Percentiles rank a stretch among this genome's conserved stretches.
Evolutionary conservation across 2,329 filamentous ascomycete genomes (phyloP).

Genomic region (Alternaria novae-zelandiae): DNA sequence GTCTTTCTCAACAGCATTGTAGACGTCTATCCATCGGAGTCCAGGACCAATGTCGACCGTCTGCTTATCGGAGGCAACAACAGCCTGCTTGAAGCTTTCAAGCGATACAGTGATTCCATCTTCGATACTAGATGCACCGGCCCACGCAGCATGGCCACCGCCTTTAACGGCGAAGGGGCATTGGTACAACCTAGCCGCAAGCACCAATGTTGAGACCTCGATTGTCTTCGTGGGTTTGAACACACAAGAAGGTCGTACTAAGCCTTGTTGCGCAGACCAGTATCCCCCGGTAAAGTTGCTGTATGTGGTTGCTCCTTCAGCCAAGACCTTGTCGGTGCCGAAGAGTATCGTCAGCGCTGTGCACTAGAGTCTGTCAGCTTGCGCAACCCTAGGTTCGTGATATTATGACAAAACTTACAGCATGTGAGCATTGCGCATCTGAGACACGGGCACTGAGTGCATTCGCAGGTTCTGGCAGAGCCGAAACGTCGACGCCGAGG

Average conservation of each 20-base stretch:
- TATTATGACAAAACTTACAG: neutral
- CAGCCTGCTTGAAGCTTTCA: conserved; percentile 34
- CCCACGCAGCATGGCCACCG: conserved; percentile 51
- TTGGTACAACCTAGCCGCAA: conserved; percentile 20
- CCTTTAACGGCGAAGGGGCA: conserved; percentile 52
- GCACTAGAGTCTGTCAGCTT: conserved; percentile 14
- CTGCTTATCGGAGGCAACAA: conserved; percentile 30
- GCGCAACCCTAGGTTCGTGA: too few relatives aligned
- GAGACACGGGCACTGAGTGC: neutral
- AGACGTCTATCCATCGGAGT: conserved; percentile 37
- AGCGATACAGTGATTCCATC: conserved; percentile 54
- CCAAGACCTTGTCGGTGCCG: conserved; percentile 13
- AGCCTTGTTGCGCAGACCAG: conserved; percentile 34
- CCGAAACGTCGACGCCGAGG: neutral
- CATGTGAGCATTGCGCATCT: neutral
- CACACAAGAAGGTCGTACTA: conserved; percentile 27
- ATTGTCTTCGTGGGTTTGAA: conserved; percentile 20
- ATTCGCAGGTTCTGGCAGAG: neutral
- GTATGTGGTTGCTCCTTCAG: conserved; percentile 11
- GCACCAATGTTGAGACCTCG: conserved; percentile 19
- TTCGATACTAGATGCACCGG: conserved; percentile 50
- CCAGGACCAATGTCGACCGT: conserved; percentile 35
- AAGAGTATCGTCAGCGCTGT: conserved; percentile 21
- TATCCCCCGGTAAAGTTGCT: conserved; percentile 12
- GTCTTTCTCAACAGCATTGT: conserved; percentile 29